Base-by-base conservation (phyloP, 2,329 filamentous ascomycete genomes). In the Cadophora sp. region DNA sequence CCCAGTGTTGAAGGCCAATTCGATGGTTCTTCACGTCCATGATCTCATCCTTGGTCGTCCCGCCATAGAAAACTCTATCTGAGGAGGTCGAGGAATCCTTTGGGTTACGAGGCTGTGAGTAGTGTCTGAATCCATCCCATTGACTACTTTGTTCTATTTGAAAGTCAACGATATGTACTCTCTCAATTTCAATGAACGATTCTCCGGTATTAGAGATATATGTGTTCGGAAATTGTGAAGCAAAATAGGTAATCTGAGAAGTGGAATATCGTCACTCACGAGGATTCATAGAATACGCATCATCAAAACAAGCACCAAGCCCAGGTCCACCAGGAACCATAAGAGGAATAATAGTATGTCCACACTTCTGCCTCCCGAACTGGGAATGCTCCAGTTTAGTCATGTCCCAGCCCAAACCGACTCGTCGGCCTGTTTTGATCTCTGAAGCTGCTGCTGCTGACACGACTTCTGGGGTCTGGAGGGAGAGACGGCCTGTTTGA, bases 311-410 rank as follows among this genome's bases (percentile, higher is more conserved):
- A 0, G 80, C 74, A 11, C 83, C 81, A 22, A 62, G 59, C 4
- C 71, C 71, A 59, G 27, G 67, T 18, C 66, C 69, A 14, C 62
- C 69, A 16, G 68, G 66, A 11, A 80, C 79, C 9, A 86, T 76
- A 18, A 85, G 66, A 13, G 82, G 80, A 0, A 84, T 78, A 64
- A 87, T 83, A 64, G 80, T 80, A 70, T 86, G 85, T 39, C 82
- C 76, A 60, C 82, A 83, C 9, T 82, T 81, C 41, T 82, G 81
- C 1, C 86, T 80, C 51, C 82, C 81, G 70, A 87, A 83, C 67
- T 84, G 83, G 1, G 85, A 83, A 70, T 83, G 81, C 66, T 87
- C 84, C 2, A 87, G 76, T 71, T 87, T 87, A 22, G 81, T 83
- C 67, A 88, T 73, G 27, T 85, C 82, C 85, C 85, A 88, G 30